phyloP scores from a whole-genome alignment of 164 flowering plant species.

The Saururus chinensis region DNA sequence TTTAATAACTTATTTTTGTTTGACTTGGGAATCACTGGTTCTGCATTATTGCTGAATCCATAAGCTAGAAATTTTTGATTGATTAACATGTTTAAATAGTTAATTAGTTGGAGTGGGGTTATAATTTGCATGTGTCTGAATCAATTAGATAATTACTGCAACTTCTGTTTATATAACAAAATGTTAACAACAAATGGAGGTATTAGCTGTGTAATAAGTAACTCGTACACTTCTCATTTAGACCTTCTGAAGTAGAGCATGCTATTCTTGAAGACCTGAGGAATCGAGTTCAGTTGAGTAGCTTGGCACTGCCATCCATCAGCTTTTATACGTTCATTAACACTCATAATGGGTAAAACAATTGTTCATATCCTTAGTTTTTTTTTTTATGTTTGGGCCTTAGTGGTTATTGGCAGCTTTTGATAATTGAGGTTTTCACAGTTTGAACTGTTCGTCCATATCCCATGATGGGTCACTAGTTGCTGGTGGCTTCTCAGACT shows the following conservation, averaged over 20 bases:
- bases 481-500: conserved; percentile 99
- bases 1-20: no score
- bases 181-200: not conserved
- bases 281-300: conserved; percentile 84
- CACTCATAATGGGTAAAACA: conserved; percentile 71
- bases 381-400: not conserved
- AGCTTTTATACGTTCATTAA: conserved; percentile 91
- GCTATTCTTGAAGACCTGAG: conserved; percentile 89
- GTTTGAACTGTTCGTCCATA: conserved; percentile 83
- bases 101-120: no score
- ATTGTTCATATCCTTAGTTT: not conserved
- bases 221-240: conserved; percentile 11
- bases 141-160: no score
- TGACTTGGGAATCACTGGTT: no score
- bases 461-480: conserved; percentile 94
- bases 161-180: no score
- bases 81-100: no score
- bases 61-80: no score
- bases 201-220: no score
- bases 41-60: no score
- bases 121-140: no score
- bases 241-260: conserved; percentile 70
- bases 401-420: not conserved
- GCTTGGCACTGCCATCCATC: conserved; percentile 75
- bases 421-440: conserved; percentile 16